Evolutionary conservation across 176 grass and related monocot genomes (phyloP), one percentile per base, ranked within the genome.

Genomic region (Phragmites australis): DNA sequence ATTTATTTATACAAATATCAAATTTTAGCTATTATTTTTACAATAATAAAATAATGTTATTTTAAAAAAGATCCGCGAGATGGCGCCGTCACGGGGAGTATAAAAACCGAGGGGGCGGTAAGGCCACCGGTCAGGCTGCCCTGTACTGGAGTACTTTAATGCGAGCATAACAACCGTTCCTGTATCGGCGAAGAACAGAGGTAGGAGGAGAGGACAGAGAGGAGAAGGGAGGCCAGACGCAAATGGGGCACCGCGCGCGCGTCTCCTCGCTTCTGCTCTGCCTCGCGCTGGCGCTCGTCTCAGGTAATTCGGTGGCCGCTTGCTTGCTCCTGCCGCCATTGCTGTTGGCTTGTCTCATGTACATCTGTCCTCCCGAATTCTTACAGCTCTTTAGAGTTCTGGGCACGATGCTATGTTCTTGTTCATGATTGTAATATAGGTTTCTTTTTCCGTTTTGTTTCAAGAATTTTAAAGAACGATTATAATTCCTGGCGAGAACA

Each of bases 201-300:
- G 63, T 34, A 9, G 49, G 19, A 55, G 59, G 32, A 53, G 14
- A n/a, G n/a, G n/a, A n/a, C n/a, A n/a, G n/a, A n/a, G n/a, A n/a
- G n/a, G n/a, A n/a, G 23, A 80, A 51, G 25, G 40, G 9, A 76
- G 43, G 53, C 6, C 39, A 57, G 16, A 21, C 49, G 55, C 26
- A 19, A 84, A 88, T 88, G 87, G 68, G 18, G 60, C 42, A 32
- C 81, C 13, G 68, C 50, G 31, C 16, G 74, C 14, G 46, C 54
- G 34, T 70, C 42, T 78, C 43, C 25, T 87, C 85, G 73, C 67
- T 76, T 34, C 42, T 84, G 61, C 79, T 63, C n/a, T 65, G 65
- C 3, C 73, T 79, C 19, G 76, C 6, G 21, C 30, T 79, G 13
- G 61, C 72, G 47, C 67, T 93, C 61, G 68, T 84, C 76, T 80